Base-by-base conservation (phyloP, 23 red algal species). In the Cyanidium caldarium region DNA sequence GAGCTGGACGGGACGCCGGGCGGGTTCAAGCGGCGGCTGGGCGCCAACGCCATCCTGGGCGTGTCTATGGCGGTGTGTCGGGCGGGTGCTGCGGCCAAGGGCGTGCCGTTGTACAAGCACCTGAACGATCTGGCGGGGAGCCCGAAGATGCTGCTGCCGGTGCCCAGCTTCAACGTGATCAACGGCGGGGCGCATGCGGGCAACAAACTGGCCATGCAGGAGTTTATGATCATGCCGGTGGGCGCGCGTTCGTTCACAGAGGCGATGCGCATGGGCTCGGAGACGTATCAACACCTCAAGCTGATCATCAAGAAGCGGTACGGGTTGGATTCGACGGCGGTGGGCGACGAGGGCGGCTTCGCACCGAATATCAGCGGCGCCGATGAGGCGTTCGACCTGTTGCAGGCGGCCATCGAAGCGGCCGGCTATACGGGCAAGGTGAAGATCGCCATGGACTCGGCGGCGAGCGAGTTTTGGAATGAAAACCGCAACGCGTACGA, bases 321-420 rank as follows among this genome's bases (percentile, higher is more conserved):
- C 45, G 90, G 90, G 29, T 37, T 95, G 16, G 90, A 95, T 79
- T 82, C 90, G 45, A 95, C 90, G 13, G 56, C 75, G 29, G 90
- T 95, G 7, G 90, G 90, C 31, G 90, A 95, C 72, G 90, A 95
- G 77, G 90, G 90, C 42, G 90, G 90, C 12, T 95, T 95, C 72
- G 90, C 90, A 42, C 90, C 90, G 19, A 86, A 95, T 38, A 95
- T 95, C 34, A 79, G 72, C 61, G 90, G 87, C 34, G 80, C 83
- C 42, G 77, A 44, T 14, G 90, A 95, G 57, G 90, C 69, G 3
- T 46, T 95, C 15, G 65, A 95, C 38, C 51, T 95, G 34, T 68
- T 95, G n/a, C 61, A 78, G 42, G 78, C 71, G 1, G 90, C 90
- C 16, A 95, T 95, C 44, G 83, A 95, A 19, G 77, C 71, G 39